Base-by-base conservation (phyloP, 495 filamentous ascomycete genomes). In the Cladorrhinum samala region DNA sequence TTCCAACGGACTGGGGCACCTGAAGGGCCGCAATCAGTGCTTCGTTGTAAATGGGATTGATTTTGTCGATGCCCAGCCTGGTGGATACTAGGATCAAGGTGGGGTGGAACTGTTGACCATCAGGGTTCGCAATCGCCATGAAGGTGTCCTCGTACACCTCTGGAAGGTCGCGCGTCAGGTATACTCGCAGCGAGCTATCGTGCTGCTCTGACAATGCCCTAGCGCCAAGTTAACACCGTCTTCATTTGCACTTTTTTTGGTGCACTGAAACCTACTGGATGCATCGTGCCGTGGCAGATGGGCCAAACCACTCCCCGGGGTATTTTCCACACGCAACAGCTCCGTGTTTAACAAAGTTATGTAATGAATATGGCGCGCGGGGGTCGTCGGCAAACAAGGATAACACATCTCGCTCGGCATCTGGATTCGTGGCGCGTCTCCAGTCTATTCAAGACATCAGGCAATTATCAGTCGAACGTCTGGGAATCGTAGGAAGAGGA, bases 291-390 rank as follows among this genome's bases (percentile, higher is more conserved):
- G 94, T 94, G 5, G 94, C 93, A 14, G 89, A 95, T n/a, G 94
- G 94, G 9, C 94, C 94, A 75, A 99, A 99, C 94, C 94, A 99
- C 69, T 96, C 88, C 20, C 94, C 94, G 0, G 94, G 92, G 66
- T 91, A 86, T 65, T 96, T 97, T 6, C 89, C 91, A 64, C 93
- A 98, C 11, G 86, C 87, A 27, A 80, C 75, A 16, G 92, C 89
- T 2, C 94, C 94, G 60, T 95, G 85, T 45, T 85, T 75, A 23
- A 97, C 94, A 60, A 98, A 98, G 55, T 81, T 86, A 59, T 99
- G 94, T 62, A 99, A 92, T 7, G 93, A 97, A 64, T 95, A 96
- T 2, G 88, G 89, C 2, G 93, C 90, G 51, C 77, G 77, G 7
- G 88, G 82, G 55, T 89, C 83, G 65, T 99, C 94, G 3, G 91